Conservation (phyloP, 2,329 filamentous ascomycete species). For the Catunica adiposa region DNA sequence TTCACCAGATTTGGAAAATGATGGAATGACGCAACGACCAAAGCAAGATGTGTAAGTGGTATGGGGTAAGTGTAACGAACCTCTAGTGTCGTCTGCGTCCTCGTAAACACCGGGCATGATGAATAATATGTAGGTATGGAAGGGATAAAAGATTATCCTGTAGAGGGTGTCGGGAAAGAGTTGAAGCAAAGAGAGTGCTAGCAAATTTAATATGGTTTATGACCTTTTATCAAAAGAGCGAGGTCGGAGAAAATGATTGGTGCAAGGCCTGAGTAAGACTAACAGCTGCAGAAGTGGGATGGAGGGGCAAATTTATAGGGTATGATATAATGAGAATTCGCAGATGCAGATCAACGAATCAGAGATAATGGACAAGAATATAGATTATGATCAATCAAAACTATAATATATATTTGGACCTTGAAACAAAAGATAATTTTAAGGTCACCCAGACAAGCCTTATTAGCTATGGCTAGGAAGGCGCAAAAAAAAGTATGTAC, state of each 20-base stretch:
- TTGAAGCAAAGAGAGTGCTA: neutral
- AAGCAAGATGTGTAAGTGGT: neutral
- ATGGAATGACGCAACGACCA: neutral
- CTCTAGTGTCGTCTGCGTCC: constrained; percentile 25
- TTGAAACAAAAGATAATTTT: too few relatives aligned
- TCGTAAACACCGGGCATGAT: constrained; percentile 23
- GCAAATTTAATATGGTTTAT: neutral
- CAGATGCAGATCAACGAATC: neutral
- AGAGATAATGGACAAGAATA: neutral
- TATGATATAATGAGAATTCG: constrained; percentile 2
- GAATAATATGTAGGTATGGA: constrained; percentile 9
- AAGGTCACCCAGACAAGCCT: too few relatives aligned
- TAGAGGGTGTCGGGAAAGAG: neutral
- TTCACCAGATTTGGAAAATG: neutral
- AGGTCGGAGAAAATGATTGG: constrained; percentile 6
- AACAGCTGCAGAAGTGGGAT: constrained; percentile 5
- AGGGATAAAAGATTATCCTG: constrained; percentile 13
- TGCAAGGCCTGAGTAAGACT: constrained; percentile 7
- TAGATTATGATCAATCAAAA: neutral
- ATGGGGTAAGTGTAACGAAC: constrained; percentile 18
- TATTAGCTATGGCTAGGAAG: too few relatives aligned
- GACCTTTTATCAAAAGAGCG: constrained; percentile 1
- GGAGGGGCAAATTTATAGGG: constrained; percentile 11
- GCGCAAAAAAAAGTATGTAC: too few relatives aligned
- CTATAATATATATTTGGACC: too few relatives aligned